These are phyloP conservation scores for Botryotinia globosa DNA, from an alignment of 2,329 filamentous ascomycete genomes.

Conservation along the genomic window DNA sequence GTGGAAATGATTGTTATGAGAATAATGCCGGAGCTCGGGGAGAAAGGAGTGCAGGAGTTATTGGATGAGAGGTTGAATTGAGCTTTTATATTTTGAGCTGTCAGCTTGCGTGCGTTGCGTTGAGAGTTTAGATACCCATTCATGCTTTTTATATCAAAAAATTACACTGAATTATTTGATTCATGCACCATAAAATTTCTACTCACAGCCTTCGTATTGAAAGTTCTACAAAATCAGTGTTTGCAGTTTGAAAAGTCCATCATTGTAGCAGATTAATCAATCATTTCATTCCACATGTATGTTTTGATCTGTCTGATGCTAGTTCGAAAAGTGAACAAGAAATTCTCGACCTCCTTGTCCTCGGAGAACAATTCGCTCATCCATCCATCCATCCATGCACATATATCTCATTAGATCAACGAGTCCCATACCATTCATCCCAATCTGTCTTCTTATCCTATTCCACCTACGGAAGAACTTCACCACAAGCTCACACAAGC, in stretches of 20 bases:
- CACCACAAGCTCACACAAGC: background rate
- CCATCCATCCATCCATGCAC: background rate
- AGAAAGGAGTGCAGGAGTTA: conserved; percentile 67
- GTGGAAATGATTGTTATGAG: conserved; percentile 79
- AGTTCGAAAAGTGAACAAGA: background rate
- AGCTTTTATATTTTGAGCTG: conserved; percentile 14
- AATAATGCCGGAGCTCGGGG: conserved; percentile 78
- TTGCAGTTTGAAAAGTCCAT: background rate
- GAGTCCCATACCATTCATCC: background rate
- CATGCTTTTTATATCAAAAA: background rate
- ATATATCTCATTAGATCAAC: conserved; percentile 1
- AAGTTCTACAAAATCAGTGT: background rate
- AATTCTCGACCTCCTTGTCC: background rate
- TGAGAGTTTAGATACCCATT: conserved; percentile 13
- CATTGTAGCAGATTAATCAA: background rate
- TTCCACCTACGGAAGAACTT: background rate
- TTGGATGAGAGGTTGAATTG: conserved; percentile 66
- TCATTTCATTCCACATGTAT: background rate
- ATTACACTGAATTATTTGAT: background rate
- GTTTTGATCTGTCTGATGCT: background rate
- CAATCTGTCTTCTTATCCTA: background rate
- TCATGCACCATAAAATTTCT: background rate
- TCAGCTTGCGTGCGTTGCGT: background rate
- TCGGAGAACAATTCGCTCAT: background rate
- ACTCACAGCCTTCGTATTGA: background rate